Base-by-base conservation (phyloP, 306 rosid species). In the Rosa lucieae region DNA sequence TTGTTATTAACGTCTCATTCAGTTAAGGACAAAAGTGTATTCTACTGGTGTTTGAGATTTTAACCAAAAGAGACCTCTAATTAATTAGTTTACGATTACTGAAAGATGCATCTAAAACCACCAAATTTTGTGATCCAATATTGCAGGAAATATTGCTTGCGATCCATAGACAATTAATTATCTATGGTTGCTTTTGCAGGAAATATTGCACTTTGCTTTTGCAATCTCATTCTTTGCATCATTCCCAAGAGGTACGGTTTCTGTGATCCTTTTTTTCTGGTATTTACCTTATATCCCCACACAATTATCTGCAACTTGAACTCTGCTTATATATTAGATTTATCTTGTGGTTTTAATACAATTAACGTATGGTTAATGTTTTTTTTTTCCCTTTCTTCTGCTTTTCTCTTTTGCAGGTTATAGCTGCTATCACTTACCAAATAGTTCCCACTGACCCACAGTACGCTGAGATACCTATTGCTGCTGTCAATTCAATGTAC, bases 401-500 rank as follows among this genome's bases (percentile, higher is more conserved):
- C 46, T 66, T 73, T 62, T 71, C 32, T 59, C 65, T 75, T 72
- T 32, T 81, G 55, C 88, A 94, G 98, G 89, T 90, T 84, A 77
- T 92, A 53, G 98, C 92, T 83, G 92, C 98, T 77, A 89, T 94
- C 74, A 89, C 96, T 37, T 92, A 83, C 80, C 97, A 94, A 88
- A 89, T 94, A 81, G 82, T 94, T 78, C 96, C 98, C 42, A 90
- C 96, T 73, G 97, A 94, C 81, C 92, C 94, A 47, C 91, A 89
- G 74, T 85, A 87, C 86, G 98, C 96, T 67, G 98, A 94, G 90
- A 89, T 92, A 80, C 97, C 98, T 68, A 94, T 92, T 83, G 93
- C 98, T 78, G 96, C 93, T 47, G 97, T 92, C 76, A 65, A 79
- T 80, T 82, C 91, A 84, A 75, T 72, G 66, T 78, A 78, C 81